Percentiles rank a stretch among this genome's conserved stretches.
These are phyloP conservation scores for Sporothrix luriei DNA, from an alignment of 2,329 filamentous ascomycete species.

Conservation along the genomic window DNA sequence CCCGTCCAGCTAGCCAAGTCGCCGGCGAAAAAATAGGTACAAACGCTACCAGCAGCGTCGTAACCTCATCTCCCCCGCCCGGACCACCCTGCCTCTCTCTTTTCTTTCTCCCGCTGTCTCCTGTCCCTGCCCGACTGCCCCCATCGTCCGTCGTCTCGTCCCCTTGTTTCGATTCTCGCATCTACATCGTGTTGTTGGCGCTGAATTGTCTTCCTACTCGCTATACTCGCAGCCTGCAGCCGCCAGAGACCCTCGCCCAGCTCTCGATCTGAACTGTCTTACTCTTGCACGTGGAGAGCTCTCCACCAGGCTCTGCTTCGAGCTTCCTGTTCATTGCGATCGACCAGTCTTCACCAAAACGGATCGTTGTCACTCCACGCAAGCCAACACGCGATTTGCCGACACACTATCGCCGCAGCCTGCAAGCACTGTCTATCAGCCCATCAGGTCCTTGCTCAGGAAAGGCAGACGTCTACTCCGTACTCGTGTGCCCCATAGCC, in stretches of 20 bases:
- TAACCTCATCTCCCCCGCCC: conserved; percentile 32
- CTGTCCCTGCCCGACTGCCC: conserved; percentile 23
- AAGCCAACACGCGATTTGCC: conserved; percentile 6
- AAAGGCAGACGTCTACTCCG: conserved; percentile 3
- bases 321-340: conserved; percentile 25
- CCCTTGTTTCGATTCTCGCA: conserved; percentile 4
- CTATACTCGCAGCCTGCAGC: background rate
- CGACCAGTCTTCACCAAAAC: conserved; percentile 25
- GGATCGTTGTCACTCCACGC: background rate
- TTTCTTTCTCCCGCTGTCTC: conserved; percentile 20
- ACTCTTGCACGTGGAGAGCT: conserved; percentile 24
- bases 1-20: conserved; percentile 16
- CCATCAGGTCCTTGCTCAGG: conserved; percentile 5
- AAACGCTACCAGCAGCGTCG: conserved; percentile 28
- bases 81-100: conserved; percentile 27
- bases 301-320: conserved; percentile 16
- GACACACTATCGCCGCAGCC: background rate
- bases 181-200: conserved; percentile 11
- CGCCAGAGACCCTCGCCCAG: background rate
- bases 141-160: conserved; percentile 11
- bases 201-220: background rate
- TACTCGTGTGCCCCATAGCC: conserved; percentile 10
- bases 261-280: conserved; percentile 12
- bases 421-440: conserved; percentile 5
- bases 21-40: conserved; percentile 18